Conservation (phyloP, 73 alveolate species). For the Effrenium voratum region DNA sequence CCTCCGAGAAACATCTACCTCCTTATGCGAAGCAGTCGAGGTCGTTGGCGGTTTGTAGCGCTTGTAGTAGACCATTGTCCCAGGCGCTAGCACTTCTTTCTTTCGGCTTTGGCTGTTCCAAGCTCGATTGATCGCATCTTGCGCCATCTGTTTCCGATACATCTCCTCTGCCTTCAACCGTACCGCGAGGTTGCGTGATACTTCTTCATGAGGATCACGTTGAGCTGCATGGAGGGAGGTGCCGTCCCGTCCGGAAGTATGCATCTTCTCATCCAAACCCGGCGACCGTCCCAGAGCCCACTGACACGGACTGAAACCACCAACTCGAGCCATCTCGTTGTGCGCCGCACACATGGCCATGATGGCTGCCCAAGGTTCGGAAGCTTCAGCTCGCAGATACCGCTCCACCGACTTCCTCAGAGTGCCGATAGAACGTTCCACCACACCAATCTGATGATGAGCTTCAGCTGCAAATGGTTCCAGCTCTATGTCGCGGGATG, state of each 20-base stretch:
- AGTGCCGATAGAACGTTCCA: not conserved
- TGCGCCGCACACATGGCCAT: constrained; percentile 10
- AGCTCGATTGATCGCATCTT: not conserved
- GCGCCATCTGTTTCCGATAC: not conserved
- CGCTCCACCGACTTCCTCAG: not conserved
- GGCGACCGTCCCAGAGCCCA: constrained; percentile 12
- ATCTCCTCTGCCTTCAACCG: not conserved
- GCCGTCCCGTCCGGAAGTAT: not conserved
- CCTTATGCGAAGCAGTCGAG: not conserved
- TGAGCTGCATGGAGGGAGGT: not conserved
- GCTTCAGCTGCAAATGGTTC: not conserved
- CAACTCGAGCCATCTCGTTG: not conserved
- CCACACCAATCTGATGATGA: not conserved
- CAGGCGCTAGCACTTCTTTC: not conserved
- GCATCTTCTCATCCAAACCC: not conserved
- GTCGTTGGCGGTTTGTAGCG: not conserved
- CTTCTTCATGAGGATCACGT: not conserved
- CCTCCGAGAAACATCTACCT: not conserved
- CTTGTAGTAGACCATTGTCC: not conserved
- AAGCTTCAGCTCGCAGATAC: not conserved
- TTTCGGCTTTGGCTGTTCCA: not conserved
- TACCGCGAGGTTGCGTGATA: not conserved
- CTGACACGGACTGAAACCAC: not conserved
- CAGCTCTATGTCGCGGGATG: not conserved
- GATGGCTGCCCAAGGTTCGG: not conserved